Conservation (phyloP, 1,284 basidiomycete genomes). For the Cystobasidiaceae sp. region DNA sequence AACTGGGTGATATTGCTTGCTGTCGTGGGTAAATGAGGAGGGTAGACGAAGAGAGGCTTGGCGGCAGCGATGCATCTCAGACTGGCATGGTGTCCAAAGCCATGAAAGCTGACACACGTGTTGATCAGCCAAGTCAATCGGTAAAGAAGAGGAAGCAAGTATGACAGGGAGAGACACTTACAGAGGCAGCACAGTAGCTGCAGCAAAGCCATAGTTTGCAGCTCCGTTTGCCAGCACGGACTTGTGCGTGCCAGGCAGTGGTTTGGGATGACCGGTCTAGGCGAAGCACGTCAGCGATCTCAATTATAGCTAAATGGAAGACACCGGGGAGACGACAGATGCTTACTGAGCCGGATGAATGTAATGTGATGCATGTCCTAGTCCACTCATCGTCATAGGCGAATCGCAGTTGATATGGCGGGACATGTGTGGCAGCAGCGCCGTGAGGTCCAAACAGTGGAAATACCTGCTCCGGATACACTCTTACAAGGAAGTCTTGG, state of each 20-base stretch:
- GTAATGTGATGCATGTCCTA: slow-evolving; percentile 56
- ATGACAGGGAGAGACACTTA: slow-evolving; percentile 36
- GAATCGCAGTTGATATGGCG: slow-evolving; percentile 21
- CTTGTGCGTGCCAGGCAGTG: slow-evolving; percentile 51
- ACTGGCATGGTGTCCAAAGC: slow-evolving; percentile 25
- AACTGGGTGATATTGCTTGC: slow-evolving; percentile 19
- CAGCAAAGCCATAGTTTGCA: slow-evolving; percentile 40
- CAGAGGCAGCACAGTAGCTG: slow-evolving; percentile 50
- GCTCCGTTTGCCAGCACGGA: slow-evolving; percentile 41
- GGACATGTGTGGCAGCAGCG: background rate
- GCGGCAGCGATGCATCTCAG: slow-evolving; percentile 50
- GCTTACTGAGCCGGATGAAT: slow-evolving; percentile 55
- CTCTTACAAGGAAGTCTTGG: background rate
- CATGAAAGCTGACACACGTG: slow-evolving; percentile 36
- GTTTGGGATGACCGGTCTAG: slow-evolving; percentile 54
- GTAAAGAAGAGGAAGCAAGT: too few relatives aligned
- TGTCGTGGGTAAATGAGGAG: slow-evolving; percentile 40
- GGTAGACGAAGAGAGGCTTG: slow-evolving; percentile 55
- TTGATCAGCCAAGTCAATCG: background rate
- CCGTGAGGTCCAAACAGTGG: slow-evolving; percentile 11
- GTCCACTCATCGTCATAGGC: slow-evolving; percentile 32
- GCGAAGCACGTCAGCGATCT: background rate
- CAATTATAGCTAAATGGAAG: background rate
- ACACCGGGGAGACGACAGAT: background rate
- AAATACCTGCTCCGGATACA: slow-evolving; percentile 16